A percentile compares a stretch with the other conserved stretches of the same genome.
Evolutionary conservation across 108 stramenopile species (phyloP).

Genomic region (Skeletonema menzelii): DNA sequence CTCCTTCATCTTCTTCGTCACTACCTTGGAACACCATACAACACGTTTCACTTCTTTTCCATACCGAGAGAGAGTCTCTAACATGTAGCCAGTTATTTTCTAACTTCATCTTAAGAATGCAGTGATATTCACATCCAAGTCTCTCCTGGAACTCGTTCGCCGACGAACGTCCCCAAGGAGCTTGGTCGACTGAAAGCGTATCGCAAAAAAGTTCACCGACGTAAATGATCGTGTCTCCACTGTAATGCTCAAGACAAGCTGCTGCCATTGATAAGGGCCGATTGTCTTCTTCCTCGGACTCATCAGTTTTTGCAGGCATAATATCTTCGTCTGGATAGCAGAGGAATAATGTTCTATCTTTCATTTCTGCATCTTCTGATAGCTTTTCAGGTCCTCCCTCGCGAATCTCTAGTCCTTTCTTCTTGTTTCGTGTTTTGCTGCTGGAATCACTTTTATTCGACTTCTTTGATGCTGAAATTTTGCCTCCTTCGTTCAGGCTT

Average conservation of each 20-base stretch:
- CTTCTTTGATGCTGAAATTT: slow-evolving; percentile 28
- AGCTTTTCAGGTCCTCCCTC: slow-evolving; percentile 71
- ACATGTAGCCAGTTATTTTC: slow-evolving; percentile 84
- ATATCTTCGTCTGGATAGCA: slow-evolving; percentile 90
- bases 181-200: slow-evolving; percentile 70
- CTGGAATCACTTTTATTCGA: slow-evolving; percentile 7
- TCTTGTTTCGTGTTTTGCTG: slow-evolving; percentile 4
- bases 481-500: slow-evolving; percentile 58
- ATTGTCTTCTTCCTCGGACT: slow-evolving; percentile 18
- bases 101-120: slow-evolving; percentile 68
- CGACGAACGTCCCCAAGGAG: slow-evolving; percentile 86
- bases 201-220: slow-evolving; percentile 85
- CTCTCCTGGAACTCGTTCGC: slow-evolving; percentile 77
- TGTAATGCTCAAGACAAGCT: slow-evolving; percentile 74
- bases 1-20: slow-evolving; percentile 41
- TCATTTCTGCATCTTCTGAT: slow-evolving; percentile 45
- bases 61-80: slow-evolving; percentile 76
- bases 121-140: slow-evolving; percentile 81
- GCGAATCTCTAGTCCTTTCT: slow-evolving; percentile 33
- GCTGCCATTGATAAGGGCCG: slow-evolving; percentile 58
- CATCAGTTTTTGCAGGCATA: slow-evolving; percentile 28
- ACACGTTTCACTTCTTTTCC: slow-evolving; percentile 80
- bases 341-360: slow-evolving; percentile 67
- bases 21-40: slow-evolving; percentile 71
- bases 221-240: slow-evolving; percentile 79